Evolutionary conservation across 176 grass and related monocot genomes (phyloP).

Genomic region (Phyllostachys edulis): DNA sequence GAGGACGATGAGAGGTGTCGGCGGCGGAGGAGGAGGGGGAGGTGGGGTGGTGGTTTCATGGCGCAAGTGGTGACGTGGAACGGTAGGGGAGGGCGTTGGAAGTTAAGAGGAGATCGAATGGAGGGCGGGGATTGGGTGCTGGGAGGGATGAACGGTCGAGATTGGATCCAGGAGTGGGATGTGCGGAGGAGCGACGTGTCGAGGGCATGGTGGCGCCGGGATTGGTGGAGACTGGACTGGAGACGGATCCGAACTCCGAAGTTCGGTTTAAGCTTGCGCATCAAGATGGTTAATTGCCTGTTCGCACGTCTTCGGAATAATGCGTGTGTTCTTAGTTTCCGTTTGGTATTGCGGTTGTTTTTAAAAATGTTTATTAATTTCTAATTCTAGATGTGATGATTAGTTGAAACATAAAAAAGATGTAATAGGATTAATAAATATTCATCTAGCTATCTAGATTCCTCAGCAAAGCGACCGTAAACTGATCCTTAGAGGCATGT

Average conservation of each 20-base stretch:
- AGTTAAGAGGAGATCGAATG: background rate
- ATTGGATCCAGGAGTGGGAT: constrained; percentile 14
- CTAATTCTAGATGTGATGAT: no score
- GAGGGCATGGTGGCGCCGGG: background rate
- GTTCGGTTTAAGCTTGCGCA: background rate
- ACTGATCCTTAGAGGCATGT: no score
- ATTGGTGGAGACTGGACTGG: background rate
- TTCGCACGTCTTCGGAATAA: no score
- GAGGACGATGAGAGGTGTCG: constrained; percentile 16
- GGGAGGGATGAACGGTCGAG: background rate
- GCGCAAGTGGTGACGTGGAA: constrained; percentile 18
- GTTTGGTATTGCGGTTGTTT: no score
- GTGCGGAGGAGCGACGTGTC: background rate
- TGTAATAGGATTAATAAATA: no score
- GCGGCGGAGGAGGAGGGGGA: background rate
- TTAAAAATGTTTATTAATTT: no score
- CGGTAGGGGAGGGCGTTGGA: background rate
- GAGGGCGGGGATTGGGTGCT: background rate
- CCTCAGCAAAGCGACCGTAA: no score
- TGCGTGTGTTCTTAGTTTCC: no score
- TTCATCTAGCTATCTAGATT: no score
- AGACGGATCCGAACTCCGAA: background rate
- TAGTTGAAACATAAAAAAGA: no score
- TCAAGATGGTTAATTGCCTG: no score
- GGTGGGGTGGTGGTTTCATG: constrained; percentile 56